Evolutionary conservation across 2,329 filamentous ascomycete genomes (phyloP), one percentile per base, ranked within the genome.

Genomic region (Celoporthe dispersa): DNA sequence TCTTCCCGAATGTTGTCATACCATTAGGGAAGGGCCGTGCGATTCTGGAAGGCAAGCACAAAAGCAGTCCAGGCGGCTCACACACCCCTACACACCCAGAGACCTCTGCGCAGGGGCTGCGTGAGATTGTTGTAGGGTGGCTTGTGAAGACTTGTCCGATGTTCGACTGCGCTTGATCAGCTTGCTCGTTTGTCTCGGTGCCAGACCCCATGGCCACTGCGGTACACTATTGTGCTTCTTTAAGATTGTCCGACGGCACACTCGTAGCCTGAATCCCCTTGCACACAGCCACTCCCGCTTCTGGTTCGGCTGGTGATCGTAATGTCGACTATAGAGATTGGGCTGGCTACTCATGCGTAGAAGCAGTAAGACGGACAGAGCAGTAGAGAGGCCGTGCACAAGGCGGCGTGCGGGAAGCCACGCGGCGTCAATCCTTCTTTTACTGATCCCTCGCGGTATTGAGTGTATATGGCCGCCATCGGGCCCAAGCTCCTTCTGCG

Each of bases 1-100:
- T 37, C 12, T 55, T 66, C 59, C 51, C 64, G 64, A 60, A 48
- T 51, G 59, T 64, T 59, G 67, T 69, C 66, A 39, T 53, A 61
- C 70, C n/a, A 12, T n/a, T n/a, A 67, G 67, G 44, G 44, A 57
- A 57, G 33, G 44, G 33, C 41, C 53, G 25, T 44, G 64, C 16
- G n/a, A 44, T 57, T 66, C 3, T 44, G 64, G 35, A 25, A 41
- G 44, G 25, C 37, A 31, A 61, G 62, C 31, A 41, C 19, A 62
- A 25, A 55, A 55, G 35, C 41, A 41, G 31, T 22, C 37, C 44
- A 31, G 39, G 31, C 5, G 51, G 59, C 63, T 16, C 60, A 39
- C 22, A 37, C 9, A 48, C 19, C 41, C 39, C n/a, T n/a, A 41
- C 12, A 1, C 41, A 48, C 33, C 35, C 12, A 44, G 37, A 62